Percentiles rank a stretch among this genome's conserved stretches.
Conservation (phyloP, 2,329 filamentous ascomycete species). For the Talaromyces albobiverticillius region DNA sequence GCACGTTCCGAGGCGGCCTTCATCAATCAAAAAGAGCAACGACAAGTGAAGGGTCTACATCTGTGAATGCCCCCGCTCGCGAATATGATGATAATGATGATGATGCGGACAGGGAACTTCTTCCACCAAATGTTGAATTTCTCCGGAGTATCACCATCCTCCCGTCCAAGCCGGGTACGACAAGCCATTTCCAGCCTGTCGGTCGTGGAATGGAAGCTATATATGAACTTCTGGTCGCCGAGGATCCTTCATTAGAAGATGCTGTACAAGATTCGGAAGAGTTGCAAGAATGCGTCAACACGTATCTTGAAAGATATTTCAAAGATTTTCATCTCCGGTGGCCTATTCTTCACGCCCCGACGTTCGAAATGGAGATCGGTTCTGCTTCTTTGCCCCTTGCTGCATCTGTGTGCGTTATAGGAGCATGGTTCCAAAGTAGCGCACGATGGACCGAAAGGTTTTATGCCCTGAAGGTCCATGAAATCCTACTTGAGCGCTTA, state of each 20-base stretch:
- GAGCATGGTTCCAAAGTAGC: slow-evolving; percentile 7
- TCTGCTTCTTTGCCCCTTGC: slow-evolving; percentile 1
- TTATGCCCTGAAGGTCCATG: slow-evolving; percentile 7
- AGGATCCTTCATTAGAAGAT: not conserved
- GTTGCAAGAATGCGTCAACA: not conserved
- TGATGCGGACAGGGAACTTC: not conserved
- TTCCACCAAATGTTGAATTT: slow-evolving; percentile 3
- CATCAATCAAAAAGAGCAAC: not conserved
- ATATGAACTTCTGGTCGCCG: slow-evolving; percentile 7
- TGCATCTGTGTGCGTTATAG: slow-evolving; percentile 9
- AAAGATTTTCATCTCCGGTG: slow-evolving; percentile 7
- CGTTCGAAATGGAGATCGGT: not conserved
- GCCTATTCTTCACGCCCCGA: slow-evolving; percentile 8
- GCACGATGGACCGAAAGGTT: slow-evolving; percentile 2
- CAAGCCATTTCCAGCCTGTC: not conserved
- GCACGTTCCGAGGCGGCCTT: not conserved
- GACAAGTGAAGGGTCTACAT: not conserved
- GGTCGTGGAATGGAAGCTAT: not conserved
- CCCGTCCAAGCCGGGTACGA: not conserved
- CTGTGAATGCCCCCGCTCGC: not conserved
- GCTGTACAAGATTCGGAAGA: not conserved
- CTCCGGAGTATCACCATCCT: slow-evolving; percentile 5
- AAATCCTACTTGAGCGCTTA: slow-evolving; percentile 6
- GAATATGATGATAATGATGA: not conserved
- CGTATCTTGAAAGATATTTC: slow-evolving; percentile 5